phyloP scores from a whole-genome alignment of 2,329 filamentous ascomycete genomes.

The Fusarium setosum region DNA sequence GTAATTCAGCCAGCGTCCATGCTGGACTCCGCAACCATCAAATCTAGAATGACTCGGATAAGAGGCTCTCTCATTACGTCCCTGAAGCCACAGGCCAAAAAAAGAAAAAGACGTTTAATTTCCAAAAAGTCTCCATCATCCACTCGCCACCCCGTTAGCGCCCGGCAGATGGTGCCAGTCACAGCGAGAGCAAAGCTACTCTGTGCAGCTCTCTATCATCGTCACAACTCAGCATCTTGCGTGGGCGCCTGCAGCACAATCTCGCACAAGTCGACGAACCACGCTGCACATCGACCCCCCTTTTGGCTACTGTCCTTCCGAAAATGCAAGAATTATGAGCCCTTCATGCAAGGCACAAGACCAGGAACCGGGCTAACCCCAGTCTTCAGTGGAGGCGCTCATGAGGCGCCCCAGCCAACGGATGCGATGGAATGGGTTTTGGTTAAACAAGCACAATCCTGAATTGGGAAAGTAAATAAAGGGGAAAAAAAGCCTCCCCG shows the following conservation, averaged over 20 bases:
- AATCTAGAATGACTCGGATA: no score
- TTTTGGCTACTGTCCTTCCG: no score
- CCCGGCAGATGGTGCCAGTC: conserved; percentile 29
- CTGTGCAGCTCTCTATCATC: no score
- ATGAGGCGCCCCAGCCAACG: conserved; percentile 18
- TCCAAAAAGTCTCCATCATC: conserved; percentile 28
- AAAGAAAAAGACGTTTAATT: conserved; percentile 34
- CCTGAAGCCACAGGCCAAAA: conserved; percentile 1
- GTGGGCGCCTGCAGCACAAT: conserved; percentile 12
- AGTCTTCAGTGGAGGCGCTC: conserved; percentile 18
- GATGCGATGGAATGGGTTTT: conserved; percentile 21
- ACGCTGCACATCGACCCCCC: conserved; percentile 26
- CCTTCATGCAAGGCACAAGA: conserved; percentile 36
- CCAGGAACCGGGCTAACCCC: conserved; percentile 18
- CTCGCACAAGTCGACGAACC: conserved; percentile 23
- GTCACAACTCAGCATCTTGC: conserved; percentile 7
- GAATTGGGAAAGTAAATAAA: conserved; percentile 36
- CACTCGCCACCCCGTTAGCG: conserved; percentile 33
- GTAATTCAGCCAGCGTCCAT: no score
- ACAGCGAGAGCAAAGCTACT: conserved; percentile 6
- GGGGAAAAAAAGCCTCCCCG: conserved; percentile 24
- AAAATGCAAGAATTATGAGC: conserved; percentile 36
- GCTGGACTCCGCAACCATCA: background rate
- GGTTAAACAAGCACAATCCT: conserved; percentile 11
- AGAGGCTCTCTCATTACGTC: background rate